Conservation (phyloP, 176 grass and related monocot species). For the Alloteropsis semialata region DNA sequence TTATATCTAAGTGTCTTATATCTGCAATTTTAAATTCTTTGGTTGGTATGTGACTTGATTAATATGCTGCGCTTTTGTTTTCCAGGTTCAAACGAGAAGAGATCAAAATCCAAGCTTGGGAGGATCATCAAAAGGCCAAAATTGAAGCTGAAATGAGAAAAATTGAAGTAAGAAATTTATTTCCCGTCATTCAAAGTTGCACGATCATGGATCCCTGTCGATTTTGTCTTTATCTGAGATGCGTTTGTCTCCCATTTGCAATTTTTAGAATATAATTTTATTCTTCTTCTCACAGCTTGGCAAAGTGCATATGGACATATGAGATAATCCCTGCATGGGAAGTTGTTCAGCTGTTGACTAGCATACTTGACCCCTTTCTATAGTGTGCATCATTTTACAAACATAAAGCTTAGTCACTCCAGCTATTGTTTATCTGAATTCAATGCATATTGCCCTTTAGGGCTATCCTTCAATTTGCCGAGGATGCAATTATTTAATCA, state of each 20-base stretch:
- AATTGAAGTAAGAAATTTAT: slow-evolving; percentile 51
- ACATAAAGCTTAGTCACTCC: too few relatives aligned
- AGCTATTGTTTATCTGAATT: neutral
- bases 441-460: neutral
- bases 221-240: neutral
- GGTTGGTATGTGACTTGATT: neutral
- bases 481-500: neutral
- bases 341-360: neutral
- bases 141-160: slow-evolving; percentile 98
- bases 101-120: slow-evolving; percentile 96
- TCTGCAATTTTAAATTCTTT: neutral
- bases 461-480: neutral
- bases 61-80: neutral
- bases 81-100: slow-evolving; percentile 91
- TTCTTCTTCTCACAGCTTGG: neutral
- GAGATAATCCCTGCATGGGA: neutral
- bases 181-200: neutral
- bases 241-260: neutral
- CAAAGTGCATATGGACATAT: neutral
- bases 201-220: neutral
- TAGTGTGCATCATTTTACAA: too few relatives aligned
- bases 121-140: slow-evolving; percentile 97
- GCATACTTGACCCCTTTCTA: too few relatives aligned
- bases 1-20: slow-evolving; percentile 22
- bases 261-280: neutral